These are phyloP conservation scores for Aspergillus asperescens DNA, from an alignment of 495 filamentous ascomycete genomes.

Conservation along the genomic window DNA sequence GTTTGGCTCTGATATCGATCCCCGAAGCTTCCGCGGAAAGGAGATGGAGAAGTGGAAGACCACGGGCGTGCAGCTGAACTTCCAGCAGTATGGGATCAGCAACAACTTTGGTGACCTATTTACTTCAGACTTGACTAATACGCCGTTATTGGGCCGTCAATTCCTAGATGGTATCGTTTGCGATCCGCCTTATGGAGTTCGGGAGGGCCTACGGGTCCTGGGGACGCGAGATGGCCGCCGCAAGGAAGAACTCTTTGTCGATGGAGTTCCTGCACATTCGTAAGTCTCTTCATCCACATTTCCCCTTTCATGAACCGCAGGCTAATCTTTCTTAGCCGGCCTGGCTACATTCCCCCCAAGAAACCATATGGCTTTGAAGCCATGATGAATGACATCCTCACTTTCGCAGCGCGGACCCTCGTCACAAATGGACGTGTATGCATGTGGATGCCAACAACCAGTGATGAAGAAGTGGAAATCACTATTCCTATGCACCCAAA, in stretches of 20 bases:
- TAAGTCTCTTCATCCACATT: constrained; percentile 33
- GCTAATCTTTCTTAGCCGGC: constrained; percentile 42
- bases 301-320: background rate
- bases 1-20: constrained; percentile 89
- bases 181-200: constrained; percentile 95
- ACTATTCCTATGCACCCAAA: constrained; percentile 71
- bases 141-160: constrained; percentile 55
- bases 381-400: constrained; percentile 82
- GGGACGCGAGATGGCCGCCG: constrained; percentile 65
- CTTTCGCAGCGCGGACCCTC: constrained; percentile 71
- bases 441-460: constrained; percentile 97
- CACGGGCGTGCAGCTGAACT: constrained; percentile 65
- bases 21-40: constrained; percentile 73
- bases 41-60: constrained; percentile 39
- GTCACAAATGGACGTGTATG: constrained; percentile 77
- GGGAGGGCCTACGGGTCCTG: constrained; percentile 84
- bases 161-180: constrained; percentile 91
- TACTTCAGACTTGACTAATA: constrained; percentile 83
- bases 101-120: constrained; percentile 67
- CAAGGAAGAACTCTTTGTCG: constrained; percentile 56
- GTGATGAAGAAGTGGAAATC: constrained; percentile 68
- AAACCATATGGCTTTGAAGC: constrained; percentile 84
- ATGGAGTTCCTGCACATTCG: constrained; percentile 67
- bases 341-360: constrained; percentile 83
- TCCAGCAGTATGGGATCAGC: constrained; percentile 71